Evolutionary conservation across 1,284 basidiomycete species (phyloP).

Genomic region (Cystobasidium pallidum): DNA sequence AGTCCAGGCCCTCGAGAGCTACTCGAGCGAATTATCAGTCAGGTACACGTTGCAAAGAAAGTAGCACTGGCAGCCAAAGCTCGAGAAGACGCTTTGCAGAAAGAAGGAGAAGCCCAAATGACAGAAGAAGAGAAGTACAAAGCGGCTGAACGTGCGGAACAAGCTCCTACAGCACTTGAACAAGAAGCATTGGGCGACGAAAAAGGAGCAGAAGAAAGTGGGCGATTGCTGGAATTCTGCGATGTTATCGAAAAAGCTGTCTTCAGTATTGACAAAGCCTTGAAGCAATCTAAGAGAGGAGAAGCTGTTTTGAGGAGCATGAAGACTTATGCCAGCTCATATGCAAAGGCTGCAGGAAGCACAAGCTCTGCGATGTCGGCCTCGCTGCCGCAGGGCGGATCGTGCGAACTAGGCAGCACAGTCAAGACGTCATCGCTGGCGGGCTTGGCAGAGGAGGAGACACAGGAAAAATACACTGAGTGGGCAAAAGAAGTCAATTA

Average conservation of each 20-base stretch:
- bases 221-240: slow-evolving; percentile 66
- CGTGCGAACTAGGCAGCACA: neutral
- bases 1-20: slow-evolving; percentile 83
- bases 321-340: neutral
- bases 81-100: slow-evolving; percentile 52
- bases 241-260: slow-evolving; percentile 76
- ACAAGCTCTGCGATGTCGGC: neutral
- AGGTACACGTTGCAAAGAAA: slow-evolving; percentile 82
- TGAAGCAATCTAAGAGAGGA: slow-evolving; percentile 81
- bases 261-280: slow-evolving; percentile 76
- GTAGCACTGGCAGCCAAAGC: slow-evolving; percentile 71
- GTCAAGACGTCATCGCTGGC: neutral
- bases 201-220: slow-evolving; percentile 58
- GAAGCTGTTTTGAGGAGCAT: slow-evolving; percentile 37
- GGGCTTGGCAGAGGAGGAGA: slow-evolving; percentile 30
- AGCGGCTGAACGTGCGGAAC: slow-evolving; percentile 22
- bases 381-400: too few relatives aligned
- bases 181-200: slow-evolving; percentile 75
- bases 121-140: slow-evolving; percentile 9
- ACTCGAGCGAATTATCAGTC: slow-evolving; percentile 82
- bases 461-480: slow-evolving; percentile 18
- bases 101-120: slow-evolving; percentile 14
- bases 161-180: slow-evolving; percentile 61
- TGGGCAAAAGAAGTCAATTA: slow-evolving; percentile 37
- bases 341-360: neutral